Percentiles rank a stretch among this genome's conserved stretches.
Evolutionary conservation across 176 grass and related monocot genomes (phyloP).

Genomic region (Carex scoparia): DNA sequence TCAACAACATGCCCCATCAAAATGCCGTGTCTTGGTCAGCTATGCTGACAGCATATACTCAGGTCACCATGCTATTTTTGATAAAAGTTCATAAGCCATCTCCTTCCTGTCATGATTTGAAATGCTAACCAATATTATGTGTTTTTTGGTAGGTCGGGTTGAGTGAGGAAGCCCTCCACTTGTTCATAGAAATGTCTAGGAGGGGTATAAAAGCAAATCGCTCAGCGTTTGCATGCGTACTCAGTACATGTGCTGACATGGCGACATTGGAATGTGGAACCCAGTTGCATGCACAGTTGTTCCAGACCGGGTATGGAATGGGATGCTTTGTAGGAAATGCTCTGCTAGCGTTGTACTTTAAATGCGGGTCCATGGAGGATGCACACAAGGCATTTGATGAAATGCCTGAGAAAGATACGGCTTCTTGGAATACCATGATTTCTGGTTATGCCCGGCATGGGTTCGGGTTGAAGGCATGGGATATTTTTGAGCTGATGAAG

Average conservation of each 20-base stretch:
- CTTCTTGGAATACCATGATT: constrained; percentile 97
- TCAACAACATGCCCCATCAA: constrained; percentile 57
- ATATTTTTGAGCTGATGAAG: constrained; percentile 64
- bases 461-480: constrained; percentile 61
- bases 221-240: constrained; percentile 68
- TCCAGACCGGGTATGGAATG: constrained; percentile 67
- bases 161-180: constrained; percentile 55
- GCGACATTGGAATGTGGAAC: constrained; percentile 78
- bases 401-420: constrained; percentile 71
- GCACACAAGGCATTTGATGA: constrained; percentile 68
- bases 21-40: constrained; percentile 84
- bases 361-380: constrained; percentile 72
- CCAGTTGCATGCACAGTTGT: constrained; percentile 68
- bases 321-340: constrained; percentile 91
- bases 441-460: constrained; percentile 74
- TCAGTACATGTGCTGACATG: constrained; percentile 87
- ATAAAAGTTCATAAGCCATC: background rate
- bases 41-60: constrained; percentile 74
- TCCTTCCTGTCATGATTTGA: background rate
- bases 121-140: background rate
- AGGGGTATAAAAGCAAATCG: constrained; percentile 58
- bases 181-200: constrained; percentile 66
- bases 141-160: constrained; percentile 31
- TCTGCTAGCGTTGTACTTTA: constrained; percentile 85
- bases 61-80: constrained; percentile 11